Percentiles rank a stretch among this genome's conserved stretches.
phyloP scores from a whole-genome alignment of 352 stramenopile species.

The Phytopythium kandeliae region DNA sequence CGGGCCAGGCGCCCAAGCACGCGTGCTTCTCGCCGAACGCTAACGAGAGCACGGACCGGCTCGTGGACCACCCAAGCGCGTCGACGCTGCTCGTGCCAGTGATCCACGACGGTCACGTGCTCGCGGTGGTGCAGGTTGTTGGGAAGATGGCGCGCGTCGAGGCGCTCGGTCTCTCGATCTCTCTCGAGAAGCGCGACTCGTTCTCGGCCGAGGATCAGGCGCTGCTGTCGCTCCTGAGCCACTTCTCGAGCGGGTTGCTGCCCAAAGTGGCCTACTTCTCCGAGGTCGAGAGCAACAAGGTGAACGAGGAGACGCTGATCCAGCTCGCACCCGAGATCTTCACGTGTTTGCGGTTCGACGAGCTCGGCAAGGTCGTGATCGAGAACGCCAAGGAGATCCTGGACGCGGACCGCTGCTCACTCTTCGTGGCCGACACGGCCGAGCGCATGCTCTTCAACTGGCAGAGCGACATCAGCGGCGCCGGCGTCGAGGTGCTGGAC shows the following conservation, averaged over 20 bases:
- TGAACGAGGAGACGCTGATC: constrained; percentile 76
- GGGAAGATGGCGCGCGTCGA: constrained; percentile 55
- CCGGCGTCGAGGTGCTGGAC: constrained; percentile 47
- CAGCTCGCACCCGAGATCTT: constrained; percentile 72
- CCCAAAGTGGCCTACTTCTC: constrained; percentile 75
- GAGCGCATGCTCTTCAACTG: constrained; percentile 59
- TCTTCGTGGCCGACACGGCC: constrained; percentile 59
- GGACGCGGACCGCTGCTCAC: constrained; percentile 65
- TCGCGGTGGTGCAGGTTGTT: constrained; percentile 58
- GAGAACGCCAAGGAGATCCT: constrained; percentile 70
- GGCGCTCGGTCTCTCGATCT: constrained; percentile 54
- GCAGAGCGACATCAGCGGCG: constrained; percentile 68
- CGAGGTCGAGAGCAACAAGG: constrained; percentile 75
- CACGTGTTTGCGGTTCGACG: constrained; percentile 73
- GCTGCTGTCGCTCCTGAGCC: constrained; percentile 38
- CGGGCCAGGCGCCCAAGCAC: constrained; percentile 38
- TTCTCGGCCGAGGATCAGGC: constrained; percentile 59
- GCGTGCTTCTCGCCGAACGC: constrained; percentile 39
- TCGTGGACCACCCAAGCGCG: constrained; percentile 45
- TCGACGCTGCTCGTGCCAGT: constrained; percentile 61
- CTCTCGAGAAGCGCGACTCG: constrained; percentile 49
- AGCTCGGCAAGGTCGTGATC: constrained; percentile 73
- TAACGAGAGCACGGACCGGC: constrained; percentile 53
- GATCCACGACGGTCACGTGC: constrained; percentile 20
- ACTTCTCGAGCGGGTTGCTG: constrained; percentile 59